Evolutionary conservation across 768 basidiomycete genomes (phyloP).

Genomic region (Mycena latifolia): DNA sequence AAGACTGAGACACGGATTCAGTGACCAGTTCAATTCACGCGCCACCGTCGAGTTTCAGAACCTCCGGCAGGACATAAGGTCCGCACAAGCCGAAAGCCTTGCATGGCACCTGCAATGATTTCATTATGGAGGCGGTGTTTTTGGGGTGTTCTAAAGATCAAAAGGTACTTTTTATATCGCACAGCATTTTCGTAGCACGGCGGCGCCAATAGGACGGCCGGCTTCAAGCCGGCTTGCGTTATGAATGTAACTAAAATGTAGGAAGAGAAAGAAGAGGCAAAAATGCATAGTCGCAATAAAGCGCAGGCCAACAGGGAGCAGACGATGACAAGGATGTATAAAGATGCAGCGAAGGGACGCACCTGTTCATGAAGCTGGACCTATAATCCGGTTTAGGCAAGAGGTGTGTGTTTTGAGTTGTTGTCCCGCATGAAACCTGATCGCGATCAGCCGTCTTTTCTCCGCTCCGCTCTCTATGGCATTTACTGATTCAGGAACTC

Average conservation of each 20-base stretch:
- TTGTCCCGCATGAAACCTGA: constrained; percentile 20
- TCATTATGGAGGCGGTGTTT: background rate
- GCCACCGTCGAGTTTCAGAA: constrained; percentile 8
- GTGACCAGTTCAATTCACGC: constrained; percentile 2
- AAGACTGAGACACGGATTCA: background rate
- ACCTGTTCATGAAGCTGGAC: too few relatives aligned
- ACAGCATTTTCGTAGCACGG: too few relatives aligned
- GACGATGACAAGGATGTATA: too few relatives aligned
- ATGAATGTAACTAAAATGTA: too few relatives aligned
- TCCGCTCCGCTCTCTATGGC: background rate
- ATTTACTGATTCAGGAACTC: background rate
- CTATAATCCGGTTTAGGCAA: background rate
- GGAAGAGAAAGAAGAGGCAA: background rate
- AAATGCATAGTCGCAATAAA: too few relatives aligned
- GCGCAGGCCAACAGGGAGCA: too few relatives aligned
- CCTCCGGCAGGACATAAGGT: background rate
- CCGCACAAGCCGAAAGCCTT: background rate
- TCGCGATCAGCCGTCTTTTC: background rate
- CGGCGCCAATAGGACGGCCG: too few relatives aligned
- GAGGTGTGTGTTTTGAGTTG: background rate
- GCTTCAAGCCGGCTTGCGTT: too few relatives aligned
- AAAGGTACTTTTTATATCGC: constrained; percentile 1
- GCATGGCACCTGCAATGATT: background rate
- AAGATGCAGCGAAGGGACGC: too few relatives aligned
- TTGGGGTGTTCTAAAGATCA: background rate